Conservation (phyloP, 345 rosid species). For the Hibiscus syriacus region DNA sequence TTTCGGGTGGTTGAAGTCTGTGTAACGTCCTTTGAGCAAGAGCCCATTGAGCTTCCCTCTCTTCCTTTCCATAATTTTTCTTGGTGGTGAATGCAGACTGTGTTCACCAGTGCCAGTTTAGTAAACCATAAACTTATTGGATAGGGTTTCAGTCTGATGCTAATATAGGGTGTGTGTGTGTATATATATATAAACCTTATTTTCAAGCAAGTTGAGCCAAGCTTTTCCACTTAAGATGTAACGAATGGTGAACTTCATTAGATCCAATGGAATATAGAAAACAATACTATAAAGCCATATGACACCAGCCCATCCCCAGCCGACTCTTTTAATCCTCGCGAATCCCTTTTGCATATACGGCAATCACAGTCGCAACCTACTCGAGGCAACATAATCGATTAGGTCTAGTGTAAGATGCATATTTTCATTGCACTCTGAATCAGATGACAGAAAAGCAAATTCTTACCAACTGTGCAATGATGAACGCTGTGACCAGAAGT, state of each 20-base stretch:
- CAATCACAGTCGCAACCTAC: constrained; percentile 70
- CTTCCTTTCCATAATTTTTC: background rate
- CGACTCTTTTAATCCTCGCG: constrained; percentile 24
- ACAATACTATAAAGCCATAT: background rate
- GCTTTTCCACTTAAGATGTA: constrained; percentile 27
- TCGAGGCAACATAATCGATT: background rate
- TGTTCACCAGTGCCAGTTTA: background rate
- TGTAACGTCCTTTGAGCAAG: background rate
- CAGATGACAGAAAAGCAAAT: background rate
- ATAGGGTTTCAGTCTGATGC: background rate
- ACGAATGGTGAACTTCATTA: background rate
- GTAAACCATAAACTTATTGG: background rate
- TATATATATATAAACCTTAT: constrained; percentile 40
- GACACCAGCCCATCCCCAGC: background rate
- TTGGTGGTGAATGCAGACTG: constrained; percentile 36
- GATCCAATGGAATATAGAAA: background rate
- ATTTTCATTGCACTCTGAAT: background rate
- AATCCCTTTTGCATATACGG: constrained; percentile 68
- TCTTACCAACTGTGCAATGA: constrained; percentile 61
- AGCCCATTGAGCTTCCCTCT: constrained; percentile 1
- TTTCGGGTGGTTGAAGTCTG: background rate
- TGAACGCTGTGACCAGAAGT: constrained; percentile 51
- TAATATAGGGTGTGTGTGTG: no score
- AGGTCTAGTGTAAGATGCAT: background rate
- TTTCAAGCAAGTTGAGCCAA: constrained; percentile 67